phyloP scores from a whole-genome alignment of 352 stramenopile species.

The Phytophthora citricola region DNA sequence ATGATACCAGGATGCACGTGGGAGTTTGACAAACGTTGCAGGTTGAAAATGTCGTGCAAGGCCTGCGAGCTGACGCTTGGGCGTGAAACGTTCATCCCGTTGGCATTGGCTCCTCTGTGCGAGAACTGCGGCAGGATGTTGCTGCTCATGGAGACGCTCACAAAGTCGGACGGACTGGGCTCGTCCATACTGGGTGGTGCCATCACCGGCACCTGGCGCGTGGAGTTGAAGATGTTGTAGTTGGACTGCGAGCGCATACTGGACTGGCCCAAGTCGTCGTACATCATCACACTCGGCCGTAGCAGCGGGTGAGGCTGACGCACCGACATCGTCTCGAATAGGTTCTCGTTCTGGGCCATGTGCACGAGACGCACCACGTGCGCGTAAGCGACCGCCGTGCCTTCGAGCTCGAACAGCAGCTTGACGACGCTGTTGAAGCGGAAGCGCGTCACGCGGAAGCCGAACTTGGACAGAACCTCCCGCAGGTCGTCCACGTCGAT shows the following conservation, averaged over 20 bases:
- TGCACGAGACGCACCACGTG: constrained; percentile 52
- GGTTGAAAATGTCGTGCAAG: constrained; percentile 38
- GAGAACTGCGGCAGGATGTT: constrained; percentile 11
- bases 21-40: constrained; percentile 17
- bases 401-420: constrained; percentile 54
- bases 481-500: constrained; percentile 57
- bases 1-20: constrained; percentile 1
- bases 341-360: constrained; percentile 35
- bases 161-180: constrained; percentile 15
- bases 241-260: constrained; percentile 37
- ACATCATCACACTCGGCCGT: constrained; percentile 30
- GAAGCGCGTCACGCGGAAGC: constrained; percentile 59
- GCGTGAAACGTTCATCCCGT: neutral
- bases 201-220: constrained; percentile 13
- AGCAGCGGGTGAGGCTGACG: constrained; percentile 28
- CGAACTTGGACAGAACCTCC: constrained; percentile 45
- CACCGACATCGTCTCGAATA: constrained; percentile 9
- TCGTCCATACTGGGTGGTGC: constrained; percentile 15
- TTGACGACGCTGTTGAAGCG: constrained; percentile 71
- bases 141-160: constrained; percentile 9
- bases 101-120: neutral
- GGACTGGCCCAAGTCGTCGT: constrained; percentile 21
- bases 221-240: constrained; percentile 38
- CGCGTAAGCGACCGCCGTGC: constrained; percentile 42
- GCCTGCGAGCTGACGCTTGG: constrained; percentile 28